These are phyloP conservation scores for Fusarium sterilihyphosum DNA, from an alignment of 2,329 filamentous ascomycete genomes.

Conservation along the genomic window DNA sequence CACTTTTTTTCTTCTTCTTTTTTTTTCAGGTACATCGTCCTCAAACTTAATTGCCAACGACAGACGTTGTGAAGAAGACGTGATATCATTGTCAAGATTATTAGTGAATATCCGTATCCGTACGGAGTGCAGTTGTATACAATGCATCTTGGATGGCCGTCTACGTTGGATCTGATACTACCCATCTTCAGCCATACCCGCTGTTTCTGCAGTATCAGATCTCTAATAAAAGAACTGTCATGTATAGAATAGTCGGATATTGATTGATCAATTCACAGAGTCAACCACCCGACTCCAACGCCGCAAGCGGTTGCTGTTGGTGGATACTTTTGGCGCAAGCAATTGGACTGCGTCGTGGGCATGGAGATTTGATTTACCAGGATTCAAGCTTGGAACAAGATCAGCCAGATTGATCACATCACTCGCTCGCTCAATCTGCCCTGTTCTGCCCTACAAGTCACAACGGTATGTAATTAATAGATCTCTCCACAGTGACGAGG, in stretches of 20 bases:
- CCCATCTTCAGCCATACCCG: not conserved
- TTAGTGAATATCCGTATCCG: not conserved
- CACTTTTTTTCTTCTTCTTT: not conserved
- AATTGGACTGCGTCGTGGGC: constrained; percentile 24
- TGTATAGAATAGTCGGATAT: not conserved
- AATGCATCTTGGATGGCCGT: constrained; percentile 2
- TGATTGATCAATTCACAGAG: not conserved
- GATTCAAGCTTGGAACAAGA: constrained; percentile 32
- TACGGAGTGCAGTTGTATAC: not conserved
- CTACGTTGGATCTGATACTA: not conserved
- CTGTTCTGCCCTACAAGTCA: constrained; percentile 18
- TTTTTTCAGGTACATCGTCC: not conserved
- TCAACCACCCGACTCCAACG: not conserved
- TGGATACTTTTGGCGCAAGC: constrained; percentile 15
- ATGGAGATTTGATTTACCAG: constrained; percentile 31
- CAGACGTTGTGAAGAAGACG: not conserved
- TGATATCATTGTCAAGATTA: constrained; percentile 1
- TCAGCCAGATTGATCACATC: constrained; percentile 25
- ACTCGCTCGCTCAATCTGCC: constrained; percentile 16
- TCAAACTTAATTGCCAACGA: not conserved
- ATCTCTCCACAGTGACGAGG: constrained; percentile 31
- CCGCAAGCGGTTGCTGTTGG: constrained; percentile 13
- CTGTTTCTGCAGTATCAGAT: not conserved
- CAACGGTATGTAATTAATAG: constrained; percentile 8
- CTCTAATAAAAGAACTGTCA: not conserved